phyloP scores from a whole-genome alignment of 1,139 yeast genomes.

The Lodderomyces pseudojiufengensis region DNA sequence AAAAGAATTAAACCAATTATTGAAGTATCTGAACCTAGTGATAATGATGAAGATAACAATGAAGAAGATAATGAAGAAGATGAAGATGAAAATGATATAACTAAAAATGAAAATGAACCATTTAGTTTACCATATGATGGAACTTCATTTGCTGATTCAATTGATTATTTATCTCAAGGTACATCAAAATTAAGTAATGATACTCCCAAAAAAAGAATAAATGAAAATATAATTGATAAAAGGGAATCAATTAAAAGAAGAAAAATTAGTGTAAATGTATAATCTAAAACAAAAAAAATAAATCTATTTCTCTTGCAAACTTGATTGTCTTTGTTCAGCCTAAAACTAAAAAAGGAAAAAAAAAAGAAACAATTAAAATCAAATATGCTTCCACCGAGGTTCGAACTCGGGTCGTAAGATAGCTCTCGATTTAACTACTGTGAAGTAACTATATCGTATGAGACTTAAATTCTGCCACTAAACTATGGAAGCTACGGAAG shows the following conservation, averaged over 20 bases:
- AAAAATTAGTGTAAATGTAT: background rate
- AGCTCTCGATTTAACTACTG: too few relatives aligned
- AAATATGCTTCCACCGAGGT: too few relatives aligned
- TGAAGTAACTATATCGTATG: too few relatives aligned
- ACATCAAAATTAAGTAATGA: background rate
- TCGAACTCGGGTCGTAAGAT: too few relatives aligned
- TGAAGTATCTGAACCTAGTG: background rate
- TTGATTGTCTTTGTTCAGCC: too few relatives aligned
- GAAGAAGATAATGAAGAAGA: background rate
- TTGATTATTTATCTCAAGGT: slow-evolving; percentile 15
- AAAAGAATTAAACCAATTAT: background rate
- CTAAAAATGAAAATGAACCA: background rate
- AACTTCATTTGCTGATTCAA: slow-evolving; percentile 18
- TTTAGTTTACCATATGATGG: slow-evolving; percentile 7
- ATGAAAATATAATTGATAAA: background rate
- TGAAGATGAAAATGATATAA: background rate
- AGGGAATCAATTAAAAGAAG: background rate
- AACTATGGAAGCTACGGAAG: too few relatives aligned
- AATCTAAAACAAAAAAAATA: too few relatives aligned
- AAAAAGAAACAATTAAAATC: too few relatives aligned
- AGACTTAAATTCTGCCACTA: too few relatives aligned
- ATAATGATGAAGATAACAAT: background rate
- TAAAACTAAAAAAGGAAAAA: too few relatives aligned
- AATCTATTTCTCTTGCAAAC: too few relatives aligned
- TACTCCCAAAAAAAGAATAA: background rate